Evolutionary conservation across 257 asterid species (phyloP).

Genomic region (Nicotiana tomentosiformis): DNA sequence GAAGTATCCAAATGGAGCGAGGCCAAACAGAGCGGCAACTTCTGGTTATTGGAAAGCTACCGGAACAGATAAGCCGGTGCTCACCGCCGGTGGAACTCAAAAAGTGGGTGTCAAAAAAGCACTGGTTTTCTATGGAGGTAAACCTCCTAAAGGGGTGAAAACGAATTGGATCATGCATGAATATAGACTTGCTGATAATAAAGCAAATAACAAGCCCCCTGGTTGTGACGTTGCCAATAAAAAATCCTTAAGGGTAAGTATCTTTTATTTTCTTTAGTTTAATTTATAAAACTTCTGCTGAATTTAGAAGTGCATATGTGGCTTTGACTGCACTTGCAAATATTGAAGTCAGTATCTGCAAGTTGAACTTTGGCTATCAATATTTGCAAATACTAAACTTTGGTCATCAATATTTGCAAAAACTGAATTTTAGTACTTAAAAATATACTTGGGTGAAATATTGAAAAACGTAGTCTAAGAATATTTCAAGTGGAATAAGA

Average conservation of each 20-base stretch:
- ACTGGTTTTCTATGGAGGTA: slow-evolving; percentile 44
- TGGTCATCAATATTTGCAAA: no score
- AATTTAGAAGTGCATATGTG: background rate
- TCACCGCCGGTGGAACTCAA: slow-evolving; percentile 44
- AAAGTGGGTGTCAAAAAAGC: slow-evolving; percentile 51
- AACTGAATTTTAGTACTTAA: no score
- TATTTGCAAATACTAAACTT: no score
- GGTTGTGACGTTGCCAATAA: slow-evolving; percentile 41
- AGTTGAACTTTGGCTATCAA: no score
- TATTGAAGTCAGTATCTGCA: no score
- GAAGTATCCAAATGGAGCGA: slow-evolving; percentile 46
- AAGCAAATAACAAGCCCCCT: slow-evolving; percentile 32
- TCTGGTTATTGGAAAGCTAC: slow-evolving; percentile 60
- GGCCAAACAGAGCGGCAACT: slow-evolving; percentile 50
- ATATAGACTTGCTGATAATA: slow-evolving; percentile 33
- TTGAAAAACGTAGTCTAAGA: no score
- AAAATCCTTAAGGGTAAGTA: slow-evolving; percentile 65
- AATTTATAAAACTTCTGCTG: background rate
- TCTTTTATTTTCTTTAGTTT: background rate
- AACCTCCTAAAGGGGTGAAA: slow-evolving; percentile 46
- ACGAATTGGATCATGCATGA: slow-evolving; percentile 55
- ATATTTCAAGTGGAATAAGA: no score
- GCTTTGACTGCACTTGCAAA: no score
- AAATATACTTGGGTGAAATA: no score
- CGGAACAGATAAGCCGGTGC: slow-evolving; percentile 53